These are phyloP conservation scores for Didymella segeticola DNA, from an alignment of 2,329 filamentous ascomycete species.

Conservation along the genomic window DNA sequence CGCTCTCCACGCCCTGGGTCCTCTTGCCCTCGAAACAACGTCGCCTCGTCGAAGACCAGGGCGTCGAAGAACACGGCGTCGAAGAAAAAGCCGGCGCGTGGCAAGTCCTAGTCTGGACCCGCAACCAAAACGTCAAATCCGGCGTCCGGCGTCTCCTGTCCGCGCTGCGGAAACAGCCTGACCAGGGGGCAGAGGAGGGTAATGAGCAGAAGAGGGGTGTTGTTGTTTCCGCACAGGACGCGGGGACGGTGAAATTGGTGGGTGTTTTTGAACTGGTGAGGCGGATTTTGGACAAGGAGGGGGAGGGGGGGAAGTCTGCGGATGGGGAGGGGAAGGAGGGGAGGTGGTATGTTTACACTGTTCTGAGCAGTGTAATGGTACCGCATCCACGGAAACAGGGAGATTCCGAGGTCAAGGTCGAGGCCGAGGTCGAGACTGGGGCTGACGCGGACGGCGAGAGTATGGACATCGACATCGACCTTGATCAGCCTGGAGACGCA, in stretches of 20 bases:
- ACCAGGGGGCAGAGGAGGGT: not conserved
- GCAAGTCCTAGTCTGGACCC: constrained; percentile 26
- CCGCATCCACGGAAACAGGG: not conserved
- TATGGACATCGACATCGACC: not conserved
- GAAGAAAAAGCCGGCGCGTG: not conserved
- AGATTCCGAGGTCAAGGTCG: not conserved
- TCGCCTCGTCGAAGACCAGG: no score
- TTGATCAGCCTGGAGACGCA: not conserved
- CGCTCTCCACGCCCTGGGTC: constrained; percentile 30
- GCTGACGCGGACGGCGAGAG: not conserved
- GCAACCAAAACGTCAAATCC: constrained; percentile 30
- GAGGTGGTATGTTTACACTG: constrained; percentile 29
- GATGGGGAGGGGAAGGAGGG: not conserved
- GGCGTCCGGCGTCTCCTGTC: constrained; percentile 26
- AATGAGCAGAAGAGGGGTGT: constrained; percentile 6
- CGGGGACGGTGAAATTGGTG: constrained; percentile 28
- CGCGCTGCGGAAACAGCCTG: not conserved
- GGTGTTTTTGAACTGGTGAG: constrained; percentile 30
- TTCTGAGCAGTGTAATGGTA: constrained; percentile 22
- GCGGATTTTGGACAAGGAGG: constrained; percentile 18
- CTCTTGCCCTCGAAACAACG: constrained; percentile 16
- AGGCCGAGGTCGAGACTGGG: not conserved
- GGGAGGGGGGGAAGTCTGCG: not conserved
- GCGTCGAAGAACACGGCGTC: not conserved
- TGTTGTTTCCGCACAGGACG: constrained; percentile 30